Evolutionary conservation across 2,329 filamentous ascomycete species (phyloP), one percentile per base, ranked within the genome.

Genomic region (Juglanconis oblonga): DNA sequence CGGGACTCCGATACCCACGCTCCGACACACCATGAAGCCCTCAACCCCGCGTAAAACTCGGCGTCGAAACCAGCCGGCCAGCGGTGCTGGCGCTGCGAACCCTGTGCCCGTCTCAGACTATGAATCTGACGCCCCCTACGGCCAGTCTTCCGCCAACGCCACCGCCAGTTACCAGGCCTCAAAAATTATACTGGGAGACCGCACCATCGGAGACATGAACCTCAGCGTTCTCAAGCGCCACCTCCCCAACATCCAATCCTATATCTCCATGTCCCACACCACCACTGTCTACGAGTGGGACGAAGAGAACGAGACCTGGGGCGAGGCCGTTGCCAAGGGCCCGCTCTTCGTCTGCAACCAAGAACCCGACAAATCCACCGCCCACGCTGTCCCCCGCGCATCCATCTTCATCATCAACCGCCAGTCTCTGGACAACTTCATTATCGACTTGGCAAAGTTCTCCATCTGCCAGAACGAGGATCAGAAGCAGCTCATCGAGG

Each of bases 191-290:
- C 74, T 76, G 56, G 65, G 70, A 75, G 79, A 57, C 72, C 87
- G 90, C 65, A 88, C 88, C 64, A 95, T 93, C 73, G 90, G 89
- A 58, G 89, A 96, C 66, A 87, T 98, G 70, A 98, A 98, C 78
- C 82, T 96, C 65, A 81, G 86, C 52, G 94, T 97, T 44, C 82
- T 98, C 40, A 87, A 84, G 61, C 90, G 92, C 66, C 91, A 97
- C 76, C 85, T 91, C 61, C 90, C 92, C 36, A 82, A 85, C 60
- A 86, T 97, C 65, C 79, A 80, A 61, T 78, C 81, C 55, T 92
- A 97, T 70, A 80, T 92, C 64, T 88, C 89, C 64, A 89, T 95
- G 66, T 92, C 92, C 5, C 88, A 90, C 36, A 96, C 94, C 69
- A 90, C 90, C 32, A 91, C 95, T 40, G 83, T 97, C 66, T 98